These are phyloP conservation scores for Batkoa obscura DNA, from an alignment of 371 early-diverging fungal species.

Conservation along the genomic window DNA sequence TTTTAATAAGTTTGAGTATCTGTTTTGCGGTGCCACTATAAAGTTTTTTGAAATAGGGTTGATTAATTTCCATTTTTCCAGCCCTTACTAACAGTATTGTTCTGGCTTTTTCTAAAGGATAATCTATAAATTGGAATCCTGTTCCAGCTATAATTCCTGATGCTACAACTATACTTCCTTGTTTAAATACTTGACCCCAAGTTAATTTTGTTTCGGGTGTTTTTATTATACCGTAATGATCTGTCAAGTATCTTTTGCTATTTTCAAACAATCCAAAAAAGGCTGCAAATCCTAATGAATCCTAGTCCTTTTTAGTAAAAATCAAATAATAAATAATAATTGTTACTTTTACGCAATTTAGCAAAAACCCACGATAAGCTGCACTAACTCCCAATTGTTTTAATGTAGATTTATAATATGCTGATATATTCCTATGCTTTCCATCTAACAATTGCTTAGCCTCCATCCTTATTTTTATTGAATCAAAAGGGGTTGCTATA, in stretches of 20 bases:
- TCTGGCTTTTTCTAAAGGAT: background rate
- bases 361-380: conserved; percentile 50
- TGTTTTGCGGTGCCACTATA: background rate
- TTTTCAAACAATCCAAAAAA: background rate
- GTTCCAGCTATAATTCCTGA: background rate
- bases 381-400: conserved; percentile 36
- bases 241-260: background rate
- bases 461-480: conserved; percentile 52
- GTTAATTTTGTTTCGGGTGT: background rate
- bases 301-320: no score
- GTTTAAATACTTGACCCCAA: background rate
- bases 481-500: conserved; percentile 55
- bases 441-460: conserved; percentile 52
- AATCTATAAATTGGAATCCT: background rate
- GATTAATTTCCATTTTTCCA: background rate
- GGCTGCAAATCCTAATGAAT: background rate
- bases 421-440: conserved; percentile 43
- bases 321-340: no score
- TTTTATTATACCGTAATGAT: background rate
- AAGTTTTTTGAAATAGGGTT: background rate
- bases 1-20: background rate
- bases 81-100: background rate
- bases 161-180: background rate
- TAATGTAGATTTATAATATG: conserved; percentile 37
- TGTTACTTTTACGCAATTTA: no score